Base-by-base conservation (phyloP, 2,329 filamentous ascomycete species). In the Eutypa lata region DNA sequence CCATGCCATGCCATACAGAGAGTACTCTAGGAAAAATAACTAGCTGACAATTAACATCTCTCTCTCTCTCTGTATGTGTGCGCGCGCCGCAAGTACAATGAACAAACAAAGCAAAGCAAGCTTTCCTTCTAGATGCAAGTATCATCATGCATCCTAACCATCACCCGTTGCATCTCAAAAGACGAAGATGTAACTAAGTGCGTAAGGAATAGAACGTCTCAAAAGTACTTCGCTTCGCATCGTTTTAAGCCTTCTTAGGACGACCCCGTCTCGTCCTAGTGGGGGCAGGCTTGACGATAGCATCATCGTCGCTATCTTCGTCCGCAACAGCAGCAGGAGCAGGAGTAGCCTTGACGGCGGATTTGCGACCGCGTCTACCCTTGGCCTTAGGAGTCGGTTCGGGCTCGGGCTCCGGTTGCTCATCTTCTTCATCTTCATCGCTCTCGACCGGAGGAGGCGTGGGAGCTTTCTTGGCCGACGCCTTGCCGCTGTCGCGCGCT, bases 321-420 rank as follows among this genome's bases (percentile, higher is more conserved):
- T 16, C 35, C 6, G 35, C 35, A 18, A 18, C 13, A 18, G 35
- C 59, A 6, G 61, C 68, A 28, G 68, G 59, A 6, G 4, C 13
- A 16, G 35, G 7, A 4, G 6, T 14, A 14, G 35, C 35, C n/a
- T 38, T 26, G 13, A 6, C 22, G 21, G 16, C 22, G 11, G 42
- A 26, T 26, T 45, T 45, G n/a, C 43, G 49, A 19, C 49, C 43
- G 11, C 49, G 49, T 31, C 62, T 63, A 1, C 53, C 48, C 22
- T 53, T 53, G 7, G 56, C 38, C 51, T 61, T 73, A 13, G 69
- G 60, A 5, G 61, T 68, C 28, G 68, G 42, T 19, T 45, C 42
- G 21, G 13, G 16, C 16, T 45, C 42, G 48, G 66, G 62, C 21
- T 60, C 53, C 35, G 35, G 35, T 14, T 65, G 62, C 48, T 59